phyloP scores from a whole-genome alignment of 441 rosid genomes.

The Manihot esculenta region DNA sequence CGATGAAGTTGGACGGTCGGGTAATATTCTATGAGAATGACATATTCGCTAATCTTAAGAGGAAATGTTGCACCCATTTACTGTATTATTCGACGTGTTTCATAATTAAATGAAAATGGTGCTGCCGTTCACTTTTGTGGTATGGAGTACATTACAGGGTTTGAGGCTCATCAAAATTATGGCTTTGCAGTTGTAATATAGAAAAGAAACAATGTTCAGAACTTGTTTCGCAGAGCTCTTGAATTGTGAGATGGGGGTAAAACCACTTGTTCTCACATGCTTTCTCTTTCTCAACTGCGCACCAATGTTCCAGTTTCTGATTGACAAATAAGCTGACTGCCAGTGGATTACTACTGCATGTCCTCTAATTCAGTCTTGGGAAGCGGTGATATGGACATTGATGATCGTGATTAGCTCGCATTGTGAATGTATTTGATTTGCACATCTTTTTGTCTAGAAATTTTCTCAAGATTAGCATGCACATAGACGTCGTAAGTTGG shows the following conservation, averaged over 20 bases:
- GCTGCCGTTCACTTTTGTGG: not conserved
- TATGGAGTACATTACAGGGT: not conserved
- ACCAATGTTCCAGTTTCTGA: too few relatives aligned
- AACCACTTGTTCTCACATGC: not conserved
- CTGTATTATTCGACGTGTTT: not conserved
- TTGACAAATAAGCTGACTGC: not conserved
- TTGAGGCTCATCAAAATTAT: not conserved
- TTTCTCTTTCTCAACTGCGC: not conserved
- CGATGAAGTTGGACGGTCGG: not conserved
- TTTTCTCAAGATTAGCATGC: not conserved
- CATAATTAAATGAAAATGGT: not conserved
- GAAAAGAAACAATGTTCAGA: not conserved
- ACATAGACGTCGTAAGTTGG: not conserved
- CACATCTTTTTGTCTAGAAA: not conserved
- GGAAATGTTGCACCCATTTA: too few relatives aligned
- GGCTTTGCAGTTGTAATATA: too few relatives aligned
- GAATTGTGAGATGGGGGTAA: not conserved
- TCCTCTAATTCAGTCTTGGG: not conserved
- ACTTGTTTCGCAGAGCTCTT: not conserved
- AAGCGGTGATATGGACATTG: not conserved
- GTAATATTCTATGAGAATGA: conserved; percentile 11
- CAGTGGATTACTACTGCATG: not conserved
- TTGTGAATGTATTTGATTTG: not conserved
- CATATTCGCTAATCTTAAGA: conserved; percentile 6
- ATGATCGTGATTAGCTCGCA: not conserved